A percentile compares a stretch with the other conserved stretches of the same genome.
Evolutionary conservation across 2,329 filamentous ascomycete genomes (phyloP).

Genomic region (Domatiomyces globalis): DNA sequence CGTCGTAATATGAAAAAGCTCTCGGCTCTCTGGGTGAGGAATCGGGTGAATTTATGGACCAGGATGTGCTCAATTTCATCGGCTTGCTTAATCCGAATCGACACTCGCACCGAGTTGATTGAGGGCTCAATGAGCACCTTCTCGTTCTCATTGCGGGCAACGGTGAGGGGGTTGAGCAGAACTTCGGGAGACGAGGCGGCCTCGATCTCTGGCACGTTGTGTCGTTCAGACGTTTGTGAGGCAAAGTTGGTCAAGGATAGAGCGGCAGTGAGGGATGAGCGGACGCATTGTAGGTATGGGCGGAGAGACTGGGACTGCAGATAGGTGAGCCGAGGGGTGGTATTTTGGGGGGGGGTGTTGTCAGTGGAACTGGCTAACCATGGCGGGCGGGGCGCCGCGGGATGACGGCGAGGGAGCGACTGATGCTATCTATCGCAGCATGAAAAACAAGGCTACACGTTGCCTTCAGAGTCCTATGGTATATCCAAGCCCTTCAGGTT

Average conservation of each 20-base stretch:
- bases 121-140: constrained; percentile 89
- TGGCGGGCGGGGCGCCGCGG: neutral
- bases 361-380: neutral
- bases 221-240: constrained; percentile 86
- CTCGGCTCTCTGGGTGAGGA: constrained; percentile 90
- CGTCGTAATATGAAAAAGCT: constrained; percentile 91
- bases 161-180: constrained; percentile 74
- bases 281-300: constrained; percentile 91
- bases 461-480: neutral
- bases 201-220: constrained; percentile 97
- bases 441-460: neutral
- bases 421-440: neutral
- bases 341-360: constrained; percentile 20
- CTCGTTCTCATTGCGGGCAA: constrained; percentile 94
- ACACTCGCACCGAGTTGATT: constrained; percentile 92
- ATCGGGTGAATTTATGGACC: constrained; percentile 95
- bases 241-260: constrained; percentile 94
- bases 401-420: neutral
- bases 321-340: neutral
- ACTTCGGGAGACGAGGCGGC: constrained; percentile 86
- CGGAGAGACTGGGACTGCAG: constrained; percentile 82
- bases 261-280: constrained; percentile 83
- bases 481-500: neutral
- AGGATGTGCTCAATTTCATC: constrained; percentile 98
- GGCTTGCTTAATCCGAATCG: constrained; percentile 98